Evolutionary conservation across 2,329 filamentous ascomycete genomes (phyloP), one percentile per base, ranked within the genome.

Genomic region (Onygenales sp.): DNA sequence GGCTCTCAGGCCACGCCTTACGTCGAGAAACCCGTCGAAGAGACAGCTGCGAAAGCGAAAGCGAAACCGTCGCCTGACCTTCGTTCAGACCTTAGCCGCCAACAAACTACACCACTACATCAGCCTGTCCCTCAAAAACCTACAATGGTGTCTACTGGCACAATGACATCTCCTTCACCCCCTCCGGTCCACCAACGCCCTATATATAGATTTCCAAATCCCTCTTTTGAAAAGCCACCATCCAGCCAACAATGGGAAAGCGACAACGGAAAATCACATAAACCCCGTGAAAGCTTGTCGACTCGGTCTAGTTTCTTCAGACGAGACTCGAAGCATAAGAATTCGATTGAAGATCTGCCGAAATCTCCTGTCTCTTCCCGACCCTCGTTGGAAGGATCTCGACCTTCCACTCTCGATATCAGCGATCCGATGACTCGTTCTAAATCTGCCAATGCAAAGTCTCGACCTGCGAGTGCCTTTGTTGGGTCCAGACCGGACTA

Each of bases 401-500:
- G 86, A n/a, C 85, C 87, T 8, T 75, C 77, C 1, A 21, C n/a
- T 9, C 49, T 51, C 53, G 86, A 91, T 48, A 64, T 81, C 6
- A 72, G 81, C 7, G 82, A 85, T 39, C 71, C 77, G 0, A 67
- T 84, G 7, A 73, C 71, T 39, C 73, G 82, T 33, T 80, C 83
- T 1, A 83, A 79, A 62, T 85, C 85, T 27, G 79, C 82, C n/a
- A 81, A 82, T 59, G 68, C 78, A 60, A 83, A 85, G 56, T 78
- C 82, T 52, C 80, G 92, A 45, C 92, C 92, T 64, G 77, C 83
- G 0, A 96, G 91, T 67, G 87, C 88, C 36, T 88, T 91, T 65
- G 79, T 95, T 3, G 87, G 90, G 61, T 87, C 87, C 0, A 90
- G 86, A 63, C 76, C 93, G 51, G 90, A 95, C 55, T 89, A 88